phyloP scores from a whole-genome alignment of 331 rosid species.

The Phaseolus coccineus region DNA sequence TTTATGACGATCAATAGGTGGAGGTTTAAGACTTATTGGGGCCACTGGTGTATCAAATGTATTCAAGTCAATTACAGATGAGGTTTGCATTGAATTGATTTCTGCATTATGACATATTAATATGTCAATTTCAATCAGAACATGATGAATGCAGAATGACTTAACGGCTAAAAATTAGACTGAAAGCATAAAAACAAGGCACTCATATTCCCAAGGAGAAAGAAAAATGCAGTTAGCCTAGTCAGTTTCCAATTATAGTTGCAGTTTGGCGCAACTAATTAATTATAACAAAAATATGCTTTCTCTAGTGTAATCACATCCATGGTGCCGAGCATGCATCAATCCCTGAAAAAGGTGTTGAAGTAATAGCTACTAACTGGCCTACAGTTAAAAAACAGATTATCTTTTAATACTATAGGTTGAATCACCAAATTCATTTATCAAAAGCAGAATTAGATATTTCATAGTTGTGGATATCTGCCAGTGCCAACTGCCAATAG shows the following conservation, averaged over 20 bases:
- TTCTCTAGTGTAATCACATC: conserved; percentile 3
- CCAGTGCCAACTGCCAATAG: background rate
- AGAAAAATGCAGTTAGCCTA: background rate
- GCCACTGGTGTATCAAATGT: conserved; percentile 56
- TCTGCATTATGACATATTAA: conserved; percentile 60
- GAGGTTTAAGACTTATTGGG: conserved; percentile 75
- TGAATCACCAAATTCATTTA: background rate
- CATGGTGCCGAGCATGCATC: conserved; percentile 3
- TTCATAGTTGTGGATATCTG: background rate
- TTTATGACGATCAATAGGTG: conserved; percentile 78
- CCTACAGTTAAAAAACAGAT: background rate
- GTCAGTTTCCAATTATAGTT: conserved; percentile 22
- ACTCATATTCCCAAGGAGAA: background rate
- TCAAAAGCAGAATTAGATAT: conserved; percentile 23
- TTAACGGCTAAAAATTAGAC: conserved; percentile 8
- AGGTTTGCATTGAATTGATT: conserved; percentile 67
- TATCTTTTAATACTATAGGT: background rate
- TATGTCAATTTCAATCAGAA: conserved; percentile 23
- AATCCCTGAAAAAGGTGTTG: background rate
- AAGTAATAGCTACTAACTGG: conserved; percentile 27
- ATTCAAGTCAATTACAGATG: conserved; percentile 61
- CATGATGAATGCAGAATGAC: conserved; percentile 4
- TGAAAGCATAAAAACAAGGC: conserved; percentile 14
- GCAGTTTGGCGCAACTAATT: background rate
- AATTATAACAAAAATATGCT: conserved; percentile 4